Conservation (phyloP, 1,284 basidiomycete genomes). For the Sporisorium iseilematis-ciliati region DNA sequence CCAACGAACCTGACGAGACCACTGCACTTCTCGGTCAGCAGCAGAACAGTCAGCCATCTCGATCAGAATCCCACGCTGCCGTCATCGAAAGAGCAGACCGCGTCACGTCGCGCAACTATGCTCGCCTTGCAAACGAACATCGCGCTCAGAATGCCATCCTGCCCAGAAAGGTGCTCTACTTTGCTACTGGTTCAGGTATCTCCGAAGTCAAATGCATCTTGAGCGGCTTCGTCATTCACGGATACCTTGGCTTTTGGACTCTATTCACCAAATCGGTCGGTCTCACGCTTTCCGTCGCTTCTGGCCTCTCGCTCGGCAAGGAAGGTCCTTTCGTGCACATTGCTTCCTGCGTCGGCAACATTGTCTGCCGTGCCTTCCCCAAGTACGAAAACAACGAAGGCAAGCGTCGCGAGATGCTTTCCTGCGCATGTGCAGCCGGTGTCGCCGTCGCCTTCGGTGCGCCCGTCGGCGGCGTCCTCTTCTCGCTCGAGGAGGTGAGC, state of each 20-base stretch:
- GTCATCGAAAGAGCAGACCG: conserved; percentile 9
- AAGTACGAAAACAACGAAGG: conserved; percentile 83
- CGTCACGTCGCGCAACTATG: conserved; percentile 12
- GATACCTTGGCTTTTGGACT: conserved; percentile 90
- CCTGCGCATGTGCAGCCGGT: conserved; percentile 74
- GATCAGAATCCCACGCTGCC: background rate
- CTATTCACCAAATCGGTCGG: conserved; percentile 90
- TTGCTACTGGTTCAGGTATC: conserved; percentile 95
- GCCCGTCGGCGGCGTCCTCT: conserved; percentile 74
- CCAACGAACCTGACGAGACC: conserved; percentile 30
- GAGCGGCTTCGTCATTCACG: conserved; percentile 91
- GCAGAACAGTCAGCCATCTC: conserved; percentile 17
- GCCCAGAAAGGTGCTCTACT: conserved; percentile 72
- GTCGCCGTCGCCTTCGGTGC: conserved; percentile 74
- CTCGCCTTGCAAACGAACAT: conserved; percentile 43
- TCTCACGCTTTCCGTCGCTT: conserved; percentile 77
- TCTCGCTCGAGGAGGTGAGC: conserved; percentile 72
- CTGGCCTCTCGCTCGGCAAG: conserved; percentile 72
- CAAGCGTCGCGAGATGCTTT: conserved; percentile 61
- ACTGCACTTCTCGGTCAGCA: conserved; percentile 29
- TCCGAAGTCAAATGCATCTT: conserved; percentile 97
- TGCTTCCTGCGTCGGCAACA: conserved; percentile 92
- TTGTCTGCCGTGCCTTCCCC: conserved; percentile 84
- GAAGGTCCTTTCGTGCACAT: conserved; percentile 98
- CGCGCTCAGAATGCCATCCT: conserved; percentile 50